Conservation (phyloP, 768 basidiomycete species). For the Trichaptum fuscoviolaceum region DNA sequence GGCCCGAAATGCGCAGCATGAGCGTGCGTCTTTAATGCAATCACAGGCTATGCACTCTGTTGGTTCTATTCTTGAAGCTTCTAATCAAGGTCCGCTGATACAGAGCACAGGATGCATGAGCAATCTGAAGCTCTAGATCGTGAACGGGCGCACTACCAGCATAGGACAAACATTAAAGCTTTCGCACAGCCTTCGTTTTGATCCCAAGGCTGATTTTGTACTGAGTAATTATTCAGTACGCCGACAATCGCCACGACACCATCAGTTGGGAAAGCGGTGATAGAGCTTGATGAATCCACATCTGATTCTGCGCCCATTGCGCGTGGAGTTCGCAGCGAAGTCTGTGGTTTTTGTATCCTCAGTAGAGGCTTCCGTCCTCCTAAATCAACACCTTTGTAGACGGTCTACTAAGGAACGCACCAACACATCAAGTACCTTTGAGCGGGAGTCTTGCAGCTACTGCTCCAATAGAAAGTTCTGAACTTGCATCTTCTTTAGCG, state of each 20-base stretch:
- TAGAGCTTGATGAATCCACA: background rate
- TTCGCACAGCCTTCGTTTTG: background rate
- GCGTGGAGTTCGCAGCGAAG: background rate
- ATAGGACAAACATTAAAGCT: background rate
- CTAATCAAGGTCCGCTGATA: background rate
- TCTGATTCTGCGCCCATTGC: background rate
- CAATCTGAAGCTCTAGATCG: too few relatives aligned
- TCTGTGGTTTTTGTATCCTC: background rate
- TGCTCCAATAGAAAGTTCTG: too few relatives aligned
- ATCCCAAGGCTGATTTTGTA: background rate
- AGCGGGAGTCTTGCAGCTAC: too few relatives aligned
- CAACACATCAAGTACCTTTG: too few relatives aligned
- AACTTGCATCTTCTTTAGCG: too few relatives aligned
- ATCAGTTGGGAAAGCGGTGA: background rate
- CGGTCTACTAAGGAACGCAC: too few relatives aligned
- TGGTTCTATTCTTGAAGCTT: background rate
- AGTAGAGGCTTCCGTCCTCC: too few relatives aligned
- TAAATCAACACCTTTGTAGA: too few relatives aligned
- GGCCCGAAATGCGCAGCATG: background rate
- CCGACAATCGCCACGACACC: too few relatives aligned
- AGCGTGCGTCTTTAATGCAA: background rate
- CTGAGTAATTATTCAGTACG: too few relatives aligned
- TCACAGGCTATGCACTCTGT: background rate
- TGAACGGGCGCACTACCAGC: background rate
- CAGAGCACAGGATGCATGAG: background rate